Evolutionary conservation across 257 asterid genomes (phyloP), one percentile per base, ranked within the genome.

Genomic region (Rauvolfia tetraphylla): DNA sequence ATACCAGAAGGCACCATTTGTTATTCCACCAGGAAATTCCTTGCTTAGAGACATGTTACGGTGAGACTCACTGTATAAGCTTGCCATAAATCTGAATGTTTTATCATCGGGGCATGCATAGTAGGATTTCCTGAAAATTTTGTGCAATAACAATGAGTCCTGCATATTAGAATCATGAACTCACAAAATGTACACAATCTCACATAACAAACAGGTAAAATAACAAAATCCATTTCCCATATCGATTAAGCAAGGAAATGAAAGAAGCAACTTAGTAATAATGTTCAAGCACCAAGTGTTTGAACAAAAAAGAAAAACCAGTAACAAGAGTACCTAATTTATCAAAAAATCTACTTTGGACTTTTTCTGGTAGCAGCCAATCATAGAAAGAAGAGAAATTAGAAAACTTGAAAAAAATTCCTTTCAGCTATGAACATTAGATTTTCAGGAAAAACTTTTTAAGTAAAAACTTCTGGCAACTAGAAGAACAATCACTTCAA

Each of bases 1-100:
- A 79, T 86, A 95, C 98, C 98, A 95, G 56, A 79, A 77, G 59
- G 98, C 98, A 81, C 98, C 98, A 80, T 95, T 95, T 73, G 95
- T 92, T 76, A 95, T 91, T 66, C 98, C 98, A 63, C 84, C 92
- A 14, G 93, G 96, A 86, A 95, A 95, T 75, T 95, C 98, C 84
- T 87, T 59, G 85, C 98, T 92, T 49, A 71, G 88, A 76, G 98
- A 95, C 98, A 95, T 95, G 85, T 95, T 95, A 78, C 82, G 88
- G 87, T 95, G 98, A 81, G 90, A 91, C 65, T 73, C 86, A 84
- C 99, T 95, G 81, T 92, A 92, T 75, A 92, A 29, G 78, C 83
- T 88, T 75, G 97, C 97, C 91, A 90, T 81, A 79, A 72, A 88
- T 86, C 80, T 86, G 86, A 93, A 93, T 39, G 98, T 85, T 82